These are phyloP conservation scores for Penicillium sp. DNA, from an alignment of 2,329 filamentous ascomycete species.

Conservation along the genomic window DNA sequence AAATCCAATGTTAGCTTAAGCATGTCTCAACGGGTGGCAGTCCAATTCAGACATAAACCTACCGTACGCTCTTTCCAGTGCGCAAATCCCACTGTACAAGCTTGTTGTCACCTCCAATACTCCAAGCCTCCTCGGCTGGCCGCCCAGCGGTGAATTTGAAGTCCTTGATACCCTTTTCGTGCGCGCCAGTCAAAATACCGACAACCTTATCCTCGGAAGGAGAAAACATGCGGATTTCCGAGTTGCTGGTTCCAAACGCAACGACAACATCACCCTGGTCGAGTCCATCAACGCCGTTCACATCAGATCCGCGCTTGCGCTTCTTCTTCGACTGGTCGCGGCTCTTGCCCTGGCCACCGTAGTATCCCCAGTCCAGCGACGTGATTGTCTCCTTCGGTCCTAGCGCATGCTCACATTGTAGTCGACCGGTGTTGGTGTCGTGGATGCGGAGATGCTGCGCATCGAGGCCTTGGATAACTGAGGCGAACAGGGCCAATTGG, in stretches of 20 bases:
- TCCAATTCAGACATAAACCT: conserved; percentile 13
- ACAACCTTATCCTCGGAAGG: conserved; percentile 50
- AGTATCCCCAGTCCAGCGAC: conserved; percentile 54
- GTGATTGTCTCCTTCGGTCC: conserved; percentile 49
- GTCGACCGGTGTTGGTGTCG: conserved; percentile 50
- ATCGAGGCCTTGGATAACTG: conserved; percentile 54
- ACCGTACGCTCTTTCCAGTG: conserved; percentile 46
- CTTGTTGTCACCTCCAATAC: conserved; percentile 54
- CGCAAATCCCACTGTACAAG: conserved; percentile 54
- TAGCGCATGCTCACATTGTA: conserved; percentile 52
- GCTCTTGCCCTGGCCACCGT: conserved; percentile 35
- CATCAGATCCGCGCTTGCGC: conserved; percentile 48
- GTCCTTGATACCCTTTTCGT: conserved; percentile 50
- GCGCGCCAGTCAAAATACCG: conserved; percentile 45
- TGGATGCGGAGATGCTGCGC: conserved; percentile 54
- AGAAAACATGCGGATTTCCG: conserved; percentile 52
- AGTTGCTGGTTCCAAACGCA: conserved; percentile 50
- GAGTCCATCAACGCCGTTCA: conserved; percentile 39
- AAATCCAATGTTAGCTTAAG: conserved; percentile 14
- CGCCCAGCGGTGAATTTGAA: conserved; percentile 51
- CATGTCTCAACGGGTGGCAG: not conserved
- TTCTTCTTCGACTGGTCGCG: conserved; percentile 50
- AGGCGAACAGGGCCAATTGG: conserved; percentile 54
- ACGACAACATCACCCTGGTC: conserved; percentile 46
- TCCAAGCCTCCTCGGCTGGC: conserved; percentile 49